Conservation (phyloP, 2,329 filamentous ascomycete species). For the Talaromyces rugulosus region DNA sequence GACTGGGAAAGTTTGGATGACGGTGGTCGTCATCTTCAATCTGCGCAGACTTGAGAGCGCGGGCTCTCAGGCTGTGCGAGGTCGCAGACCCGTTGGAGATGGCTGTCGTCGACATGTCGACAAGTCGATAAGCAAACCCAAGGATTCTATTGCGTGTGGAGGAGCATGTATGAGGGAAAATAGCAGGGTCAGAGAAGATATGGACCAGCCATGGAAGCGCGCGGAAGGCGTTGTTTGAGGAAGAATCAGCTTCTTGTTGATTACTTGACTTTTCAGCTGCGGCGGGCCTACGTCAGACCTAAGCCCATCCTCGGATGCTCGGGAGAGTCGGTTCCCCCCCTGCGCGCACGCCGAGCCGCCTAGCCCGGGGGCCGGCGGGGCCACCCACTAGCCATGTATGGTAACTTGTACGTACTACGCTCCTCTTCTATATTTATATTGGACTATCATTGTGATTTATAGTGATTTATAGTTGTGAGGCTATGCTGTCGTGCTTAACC, state of each 20-base stretch:
- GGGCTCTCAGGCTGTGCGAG: conserved; percentile 12
- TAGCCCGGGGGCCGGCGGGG: too few species aligned
- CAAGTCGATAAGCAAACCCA: background rate
- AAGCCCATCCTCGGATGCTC: background rate
- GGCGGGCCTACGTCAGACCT: background rate
- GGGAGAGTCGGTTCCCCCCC: too few species aligned
- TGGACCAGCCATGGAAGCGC: background rate
- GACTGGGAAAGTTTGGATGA: background rate
- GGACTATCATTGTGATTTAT: too few species aligned
- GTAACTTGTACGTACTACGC: too few species aligned
- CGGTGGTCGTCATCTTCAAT: conserved; percentile 6
- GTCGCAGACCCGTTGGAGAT: conserved; percentile 11
- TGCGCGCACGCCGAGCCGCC: background rate
- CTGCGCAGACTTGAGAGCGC: conserved; percentile 10
- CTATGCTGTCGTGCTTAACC: too few species aligned
- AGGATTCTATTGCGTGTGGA: background rate
- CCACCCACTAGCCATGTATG: too few species aligned
- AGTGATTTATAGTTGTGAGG: too few species aligned
- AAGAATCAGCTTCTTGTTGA: background rate
- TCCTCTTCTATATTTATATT: too few species aligned
- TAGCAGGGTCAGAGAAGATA: background rate
- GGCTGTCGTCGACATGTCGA: conserved; percentile 13
- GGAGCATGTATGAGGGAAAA: background rate
- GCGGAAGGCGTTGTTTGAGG: background rate
- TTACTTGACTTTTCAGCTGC: background rate